These are phyloP conservation scores for Whalleya microplaca DNA, from an alignment of 2,329 filamentous ascomycete genomes.

Conservation along the genomic window DNA sequence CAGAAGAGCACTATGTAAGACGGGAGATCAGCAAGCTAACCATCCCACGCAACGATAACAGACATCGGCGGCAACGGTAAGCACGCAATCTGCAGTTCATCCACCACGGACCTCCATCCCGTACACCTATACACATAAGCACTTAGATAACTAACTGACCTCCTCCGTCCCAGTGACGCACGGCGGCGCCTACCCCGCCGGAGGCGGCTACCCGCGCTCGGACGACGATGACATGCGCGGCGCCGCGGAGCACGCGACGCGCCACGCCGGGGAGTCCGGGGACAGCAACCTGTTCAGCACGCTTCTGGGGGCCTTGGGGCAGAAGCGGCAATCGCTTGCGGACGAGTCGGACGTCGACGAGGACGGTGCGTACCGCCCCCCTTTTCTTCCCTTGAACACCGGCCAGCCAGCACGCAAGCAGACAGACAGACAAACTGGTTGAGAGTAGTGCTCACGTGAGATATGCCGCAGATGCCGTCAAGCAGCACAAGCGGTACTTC, in stretches of 20 bases:
- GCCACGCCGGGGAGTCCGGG: constrained; percentile 51
- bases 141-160: constrained; percentile 6
- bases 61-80: constrained; percentile 35
- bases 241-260: constrained; percentile 52
- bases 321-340: constrained; percentile 54
- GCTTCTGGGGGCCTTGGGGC: constrained; percentile 50
- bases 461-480: constrained; percentile 64
- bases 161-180: constrained; percentile 32
- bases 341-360: constrained; percentile 54
- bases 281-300: constrained; percentile 52
- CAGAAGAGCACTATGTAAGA: too few species aligned
- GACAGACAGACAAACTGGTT: background rate
- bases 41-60: constrained; percentile 18
- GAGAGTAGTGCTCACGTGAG: too few species aligned
- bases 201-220: constrained; percentile 42
- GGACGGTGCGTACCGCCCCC: constrained; percentile 42
- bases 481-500: constrained; percentile 78
- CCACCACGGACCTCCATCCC: too few species aligned
- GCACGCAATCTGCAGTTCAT: background rate
- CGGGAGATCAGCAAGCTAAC: constrained; percentile 19
- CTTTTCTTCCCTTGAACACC: background rate
- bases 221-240: constrained; percentile 53
- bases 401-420: background rate
- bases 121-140: background rate
- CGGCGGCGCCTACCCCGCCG: constrained; percentile 38